phyloP scores from a whole-genome alignment of 768 basidiomycete genomes.

The Pulveroboletus sp. region DNA sequence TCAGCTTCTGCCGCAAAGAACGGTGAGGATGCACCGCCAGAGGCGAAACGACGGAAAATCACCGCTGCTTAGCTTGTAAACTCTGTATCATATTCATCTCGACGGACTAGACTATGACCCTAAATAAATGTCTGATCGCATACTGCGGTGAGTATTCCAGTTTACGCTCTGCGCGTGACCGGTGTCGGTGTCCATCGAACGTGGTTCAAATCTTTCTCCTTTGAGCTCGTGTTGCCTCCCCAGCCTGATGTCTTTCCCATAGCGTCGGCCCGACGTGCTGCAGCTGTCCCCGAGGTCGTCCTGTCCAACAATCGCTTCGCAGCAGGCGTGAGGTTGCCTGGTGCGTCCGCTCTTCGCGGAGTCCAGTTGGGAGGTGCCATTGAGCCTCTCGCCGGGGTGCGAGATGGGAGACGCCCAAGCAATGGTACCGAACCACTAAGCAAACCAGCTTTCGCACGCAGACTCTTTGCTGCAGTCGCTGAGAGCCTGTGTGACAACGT shows the following conservation, averaged over 20 bases:
- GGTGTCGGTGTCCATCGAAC: conserved; percentile 82
- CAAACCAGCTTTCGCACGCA: conserved; percentile 74
- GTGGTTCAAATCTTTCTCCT: conserved; percentile 61
- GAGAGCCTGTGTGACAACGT: conserved; percentile 79
- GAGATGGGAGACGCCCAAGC: conserved; percentile 30
- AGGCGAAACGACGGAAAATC: conserved; percentile 60
- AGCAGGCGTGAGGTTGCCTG: conserved; percentile 84
- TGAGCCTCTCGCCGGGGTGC: conserved; percentile 35
- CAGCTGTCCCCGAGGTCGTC: conserved; percentile 64
- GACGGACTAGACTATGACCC: conserved; percentile 8
- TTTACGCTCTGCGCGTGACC: conserved; percentile 34
- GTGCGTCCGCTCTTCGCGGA: conserved; percentile 67
- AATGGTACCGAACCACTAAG: conserved; percentile 39
- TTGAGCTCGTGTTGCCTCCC: conserved; percentile 43
- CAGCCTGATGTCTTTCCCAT: conserved; percentile 60
- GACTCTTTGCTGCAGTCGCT: conserved; percentile 73
- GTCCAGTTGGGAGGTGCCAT: conserved; percentile 85
- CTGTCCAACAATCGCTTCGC: conserved; percentile 73
- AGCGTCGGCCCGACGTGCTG: conserved; percentile 61
- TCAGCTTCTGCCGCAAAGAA: conserved; percentile 20
- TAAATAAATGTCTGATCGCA: conserved; percentile 2
- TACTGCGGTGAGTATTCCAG: conserved; percentile 1
- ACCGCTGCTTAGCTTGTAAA: conserved; percentile 28
- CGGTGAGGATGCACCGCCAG: conserved; percentile 32
- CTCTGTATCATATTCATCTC: conserved; percentile 11